These are phyloP conservation scores for Micractinium sp. DNA, from an alignment of 139 green algal genomes.

Conservation along the genomic window DNA sequence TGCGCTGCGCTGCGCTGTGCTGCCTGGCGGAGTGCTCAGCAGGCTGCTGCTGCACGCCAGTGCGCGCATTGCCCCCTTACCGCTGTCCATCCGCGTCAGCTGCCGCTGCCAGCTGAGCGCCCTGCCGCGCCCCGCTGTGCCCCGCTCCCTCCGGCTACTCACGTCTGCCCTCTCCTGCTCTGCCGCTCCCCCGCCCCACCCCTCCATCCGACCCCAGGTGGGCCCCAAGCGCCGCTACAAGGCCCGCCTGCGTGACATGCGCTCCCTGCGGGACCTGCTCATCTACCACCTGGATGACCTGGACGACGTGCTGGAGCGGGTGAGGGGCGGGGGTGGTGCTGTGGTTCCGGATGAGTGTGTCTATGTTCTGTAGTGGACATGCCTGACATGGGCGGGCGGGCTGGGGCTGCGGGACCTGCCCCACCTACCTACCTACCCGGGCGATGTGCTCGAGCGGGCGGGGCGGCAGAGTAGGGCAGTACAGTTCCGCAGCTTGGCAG, in stretches of 20 bases:
- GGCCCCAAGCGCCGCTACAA: constrained; percentile 50
- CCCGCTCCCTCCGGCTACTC: neutral
- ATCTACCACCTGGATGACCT: constrained; percentile 62
- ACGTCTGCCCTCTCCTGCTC: neutral
- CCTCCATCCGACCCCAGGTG: neutral
- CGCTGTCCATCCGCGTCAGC: neutral
- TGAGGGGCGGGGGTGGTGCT: too few species aligned
- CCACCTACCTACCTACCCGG: too few species aligned
- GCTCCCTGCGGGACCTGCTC: constrained; percentile 55
- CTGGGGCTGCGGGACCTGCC: too few species aligned
- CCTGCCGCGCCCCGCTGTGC: neutral
- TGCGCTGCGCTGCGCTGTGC: too few species aligned
- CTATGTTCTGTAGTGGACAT: too few species aligned
- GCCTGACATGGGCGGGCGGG: too few species aligned
- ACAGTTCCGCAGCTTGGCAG: too few species aligned
- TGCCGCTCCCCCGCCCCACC: neutral
- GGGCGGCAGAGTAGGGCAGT: too few species aligned
- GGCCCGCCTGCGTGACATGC: constrained; percentile 55
- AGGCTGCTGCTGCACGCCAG: too few species aligned
- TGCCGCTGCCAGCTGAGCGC: neutral
- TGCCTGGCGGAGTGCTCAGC: too few species aligned
- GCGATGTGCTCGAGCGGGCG: too few species aligned
- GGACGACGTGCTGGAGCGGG: constrained; percentile 35
- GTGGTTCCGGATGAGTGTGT: neutral
- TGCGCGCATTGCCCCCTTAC: neutral